A percentile compares a stretch with the other conserved stretches of the same genome.
These are phyloP conservation scores for Protomyces lactucae-debilis DNA, from an alignment of 1,139 yeast genomes.

Conservation along the genomic window DNA sequence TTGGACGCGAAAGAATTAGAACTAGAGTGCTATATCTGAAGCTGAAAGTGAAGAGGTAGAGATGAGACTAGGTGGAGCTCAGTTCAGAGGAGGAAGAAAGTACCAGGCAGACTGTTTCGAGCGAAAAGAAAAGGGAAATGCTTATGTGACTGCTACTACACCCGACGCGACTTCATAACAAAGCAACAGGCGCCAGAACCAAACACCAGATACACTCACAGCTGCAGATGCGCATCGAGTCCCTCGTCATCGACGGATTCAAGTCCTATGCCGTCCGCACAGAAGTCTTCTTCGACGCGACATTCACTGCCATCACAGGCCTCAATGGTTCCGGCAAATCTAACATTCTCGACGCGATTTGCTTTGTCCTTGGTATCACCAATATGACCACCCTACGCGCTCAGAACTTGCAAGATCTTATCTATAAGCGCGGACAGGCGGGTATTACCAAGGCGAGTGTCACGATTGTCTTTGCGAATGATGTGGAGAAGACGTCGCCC, in stretches of 20 bases:
- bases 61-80: too few species aligned
- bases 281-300: slow-evolving; percentile 93
- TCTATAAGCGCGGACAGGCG: slow-evolving; percentile 95
- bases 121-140: too few species aligned
- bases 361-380: slow-evolving; percentile 96
- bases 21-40: too few species aligned
- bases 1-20: too few species aligned
- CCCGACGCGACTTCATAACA: background rate
- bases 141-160: background rate
- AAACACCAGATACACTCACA: background rate
- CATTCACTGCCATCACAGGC: slow-evolving; percentile 96
- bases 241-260: slow-evolving; percentile 93
- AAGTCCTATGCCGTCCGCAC: slow-evolving; percentile 97
- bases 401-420: slow-evolving; percentile 83
- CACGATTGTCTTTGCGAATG: slow-evolving; percentile 87
- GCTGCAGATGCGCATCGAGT: slow-evolving; percentile 76
- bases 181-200: background rate
- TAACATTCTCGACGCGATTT: slow-evolving; percentile 89
- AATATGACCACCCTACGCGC: slow-evolving; percentile 94
- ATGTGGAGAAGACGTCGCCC: slow-evolving; percentile 70
- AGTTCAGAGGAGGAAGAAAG: too few species aligned
- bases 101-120: too few species aligned
- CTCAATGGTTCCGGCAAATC: slow-evolving; percentile 96
- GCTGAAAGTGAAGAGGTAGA: too few species aligned
- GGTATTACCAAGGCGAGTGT: slow-evolving; percentile 97